Base-by-base conservation (phyloP, 1,284 basidiomycete genomes). In the Amylostereum chailletii region DNA sequence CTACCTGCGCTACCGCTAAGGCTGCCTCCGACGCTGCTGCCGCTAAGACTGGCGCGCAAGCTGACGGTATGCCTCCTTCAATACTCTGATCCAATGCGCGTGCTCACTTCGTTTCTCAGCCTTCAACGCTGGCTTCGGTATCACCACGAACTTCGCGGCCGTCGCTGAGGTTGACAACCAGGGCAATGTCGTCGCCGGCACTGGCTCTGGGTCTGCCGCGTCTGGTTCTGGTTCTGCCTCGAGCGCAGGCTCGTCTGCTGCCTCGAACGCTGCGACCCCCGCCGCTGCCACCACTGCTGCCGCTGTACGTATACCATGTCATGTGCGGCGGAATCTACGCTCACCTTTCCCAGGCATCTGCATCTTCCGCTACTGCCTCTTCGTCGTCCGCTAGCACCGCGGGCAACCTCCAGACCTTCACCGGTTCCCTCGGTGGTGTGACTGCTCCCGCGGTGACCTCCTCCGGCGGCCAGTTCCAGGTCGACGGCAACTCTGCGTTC, bases 391-490 rank as follows among this genome's bases (percentile, higher is more conserved):
- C 53, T 38, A 54, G 60, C 19, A 53, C 57, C 3, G 60, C 64
- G 32, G 61, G 58, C 9, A 79, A 81, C 64, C 62, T 81, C 31
- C 79, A 82, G 62, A 75, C 64, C 34, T 83, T 83, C 68, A 75
- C 75, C 52, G 77, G 76, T 40, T 64, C 65, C 19, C 66, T 78
- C 47, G 76, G 75, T 45, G 74, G 71, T 50, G 62, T 66, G 45
- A 52, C 65, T 48, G 65, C 77, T 9, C 76, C 76, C 29, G 56
- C 71, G 9, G 77, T 79, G 39, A 72, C 65, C 19, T 57, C 55
- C 48, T 66, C 70, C 43, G 74, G 71, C 48, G 76, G 72, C 41
- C 51, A 57, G 45, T 79, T 79, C 66, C 58, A 65, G 42, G 76
- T 77, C 49, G 50, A 58, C 42, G 71, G 67, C 55, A 74, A 74